phyloP scores from a whole-genome alignment of 2,329 filamentous ascomycete species.

The Claviceps pazoutovae region DNA sequence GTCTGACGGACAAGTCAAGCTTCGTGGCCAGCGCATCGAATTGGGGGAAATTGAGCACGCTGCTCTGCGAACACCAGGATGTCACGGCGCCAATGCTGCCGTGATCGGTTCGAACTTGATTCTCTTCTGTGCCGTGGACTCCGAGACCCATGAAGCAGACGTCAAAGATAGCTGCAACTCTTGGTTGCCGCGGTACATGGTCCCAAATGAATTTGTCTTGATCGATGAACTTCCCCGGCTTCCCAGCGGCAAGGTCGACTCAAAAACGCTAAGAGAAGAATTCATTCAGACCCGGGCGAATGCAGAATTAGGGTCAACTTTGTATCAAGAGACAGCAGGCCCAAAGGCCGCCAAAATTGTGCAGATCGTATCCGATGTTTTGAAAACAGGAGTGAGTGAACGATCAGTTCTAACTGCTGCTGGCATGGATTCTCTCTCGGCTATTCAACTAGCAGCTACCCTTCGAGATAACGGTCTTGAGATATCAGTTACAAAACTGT shows the following conservation, averaged over 20 bases:
- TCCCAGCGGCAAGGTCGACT: constrained; percentile 73
- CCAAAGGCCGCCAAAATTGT: constrained; percentile 21
- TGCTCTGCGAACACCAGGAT: constrained; percentile 43
- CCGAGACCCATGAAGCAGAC: constrained; percentile 17
- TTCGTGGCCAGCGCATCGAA: constrained; percentile 72
- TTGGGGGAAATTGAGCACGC: constrained; percentile 67
- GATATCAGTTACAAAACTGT: constrained; percentile 44
- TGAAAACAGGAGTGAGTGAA: constrained; percentile 23
- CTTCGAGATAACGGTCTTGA: constrained; percentile 43
- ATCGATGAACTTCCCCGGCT: constrained; percentile 55
- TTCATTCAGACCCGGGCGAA: constrained; percentile 19
- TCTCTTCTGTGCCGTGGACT: constrained; percentile 52
- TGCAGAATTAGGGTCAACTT: not conserved
- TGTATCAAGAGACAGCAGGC: constrained; percentile 7
- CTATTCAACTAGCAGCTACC: constrained; percentile 41
- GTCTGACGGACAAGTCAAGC: constrained; percentile 68
- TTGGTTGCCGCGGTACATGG: constrained; percentile 76
- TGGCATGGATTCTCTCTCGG: constrained; percentile 49
- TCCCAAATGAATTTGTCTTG: constrained; percentile 59
- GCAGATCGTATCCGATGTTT: constrained; percentile 23
- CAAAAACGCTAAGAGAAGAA: constrained; percentile 43
- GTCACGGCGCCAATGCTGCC: constrained; percentile 51
- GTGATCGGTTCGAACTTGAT: constrained; percentile 58
- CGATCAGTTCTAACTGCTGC: constrained; percentile 32
- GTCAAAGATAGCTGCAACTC: constrained; percentile 48